These are phyloP conservation scores for Pyrenula aspistea DNA, from an alignment of 495 filamentous ascomycete genomes.

Conservation along the genomic window DNA sequence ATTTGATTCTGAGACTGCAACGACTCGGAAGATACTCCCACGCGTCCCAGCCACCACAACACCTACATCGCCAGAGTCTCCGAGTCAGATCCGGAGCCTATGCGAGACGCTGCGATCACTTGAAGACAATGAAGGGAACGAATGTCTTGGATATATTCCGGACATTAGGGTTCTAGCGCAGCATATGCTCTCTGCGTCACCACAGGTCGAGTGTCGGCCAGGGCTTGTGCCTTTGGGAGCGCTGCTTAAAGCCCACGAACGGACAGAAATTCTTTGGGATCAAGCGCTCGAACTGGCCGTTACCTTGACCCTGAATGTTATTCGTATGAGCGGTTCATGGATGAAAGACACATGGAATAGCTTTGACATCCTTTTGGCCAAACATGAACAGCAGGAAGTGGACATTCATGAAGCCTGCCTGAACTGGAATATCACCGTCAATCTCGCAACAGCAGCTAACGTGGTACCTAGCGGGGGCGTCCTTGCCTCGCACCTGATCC, in stretches of 20 bases:
- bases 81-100: not conserved
- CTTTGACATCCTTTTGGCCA: not conserved
- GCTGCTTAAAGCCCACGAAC: not conserved
- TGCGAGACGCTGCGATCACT: not conserved
- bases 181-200: not conserved
- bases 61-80: not conserved
- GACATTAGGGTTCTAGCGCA: not conserved
- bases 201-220: not conserved
- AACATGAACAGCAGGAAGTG: not conserved
- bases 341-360: not conserved
- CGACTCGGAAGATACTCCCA: no score
- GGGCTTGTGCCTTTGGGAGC: not conserved
- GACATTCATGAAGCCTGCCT: not conserved
- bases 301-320: not conserved
- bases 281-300: not conserved
- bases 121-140: not conserved
- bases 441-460: not conserved
- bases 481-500: not conserved
- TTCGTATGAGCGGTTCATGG: not conserved
- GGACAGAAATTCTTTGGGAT: not conserved
- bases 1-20: no score
- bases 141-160: not conserved
- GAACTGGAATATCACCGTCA: not conserved
- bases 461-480: not conserved
- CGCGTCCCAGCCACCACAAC: no score